A percentile compares a stretch with the other conserved stretches of the same genome.
Conservation (phyloP, 306 rosid genomes). For the Glycine latifolia region DNA sequence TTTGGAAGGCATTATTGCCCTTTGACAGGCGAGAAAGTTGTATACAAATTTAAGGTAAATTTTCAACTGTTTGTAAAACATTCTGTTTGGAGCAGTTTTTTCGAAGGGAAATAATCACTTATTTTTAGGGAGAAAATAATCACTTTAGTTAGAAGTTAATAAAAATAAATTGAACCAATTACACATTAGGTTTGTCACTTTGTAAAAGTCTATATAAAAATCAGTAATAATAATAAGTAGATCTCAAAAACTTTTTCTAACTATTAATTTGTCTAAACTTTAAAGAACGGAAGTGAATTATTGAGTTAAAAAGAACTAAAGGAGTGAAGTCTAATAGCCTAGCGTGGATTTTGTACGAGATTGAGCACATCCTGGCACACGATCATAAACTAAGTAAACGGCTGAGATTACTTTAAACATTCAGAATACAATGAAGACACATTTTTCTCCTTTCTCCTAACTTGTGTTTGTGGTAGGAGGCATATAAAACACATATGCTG, state of each 20-base stretch:
- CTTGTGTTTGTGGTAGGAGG: not conserved
- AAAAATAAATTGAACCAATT: not conserved
- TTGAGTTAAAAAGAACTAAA: not conserved
- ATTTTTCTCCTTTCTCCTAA: not conserved
- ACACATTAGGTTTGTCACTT: not conserved
- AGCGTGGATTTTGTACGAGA: not conserved
- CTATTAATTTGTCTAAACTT: not conserved
- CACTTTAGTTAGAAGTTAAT: no score
- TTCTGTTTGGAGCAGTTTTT: no score
- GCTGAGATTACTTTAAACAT: not conserved
- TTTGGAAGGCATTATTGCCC: no score
- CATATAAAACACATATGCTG: not conserved
- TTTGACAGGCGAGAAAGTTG: not conserved
- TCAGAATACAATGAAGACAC: not conserved
- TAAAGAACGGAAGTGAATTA: not conserved
- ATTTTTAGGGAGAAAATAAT: no score
- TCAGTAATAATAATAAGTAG: not conserved
- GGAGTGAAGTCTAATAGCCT: no score
- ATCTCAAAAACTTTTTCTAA: no score
- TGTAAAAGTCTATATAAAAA: not conserved
- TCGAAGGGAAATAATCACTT: no score
- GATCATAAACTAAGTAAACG: not conserved
- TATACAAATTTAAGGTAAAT: not conserved
- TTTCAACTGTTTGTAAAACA: no score
- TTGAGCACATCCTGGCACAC: not conserved